phyloP scores from a whole-genome alignment of 441 rosid species.

The Populus hybrid region DNA sequence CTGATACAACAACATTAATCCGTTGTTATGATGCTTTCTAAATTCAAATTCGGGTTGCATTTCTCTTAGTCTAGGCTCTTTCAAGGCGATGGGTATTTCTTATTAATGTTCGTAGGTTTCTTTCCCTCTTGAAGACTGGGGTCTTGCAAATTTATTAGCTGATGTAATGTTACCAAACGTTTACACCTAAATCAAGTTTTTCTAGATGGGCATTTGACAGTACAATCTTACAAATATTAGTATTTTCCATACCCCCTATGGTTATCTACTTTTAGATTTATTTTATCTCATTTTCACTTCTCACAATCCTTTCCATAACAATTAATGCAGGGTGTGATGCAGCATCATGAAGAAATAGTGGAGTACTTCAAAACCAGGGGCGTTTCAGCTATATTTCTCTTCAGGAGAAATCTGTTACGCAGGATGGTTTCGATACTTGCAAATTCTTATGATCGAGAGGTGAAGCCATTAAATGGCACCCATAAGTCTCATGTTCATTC shows the following conservation, averaged over 20 bases:
- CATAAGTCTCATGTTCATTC: constrained; percentile 98
- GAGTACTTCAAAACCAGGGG: constrained; percentile 82
- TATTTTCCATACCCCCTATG: neutral
- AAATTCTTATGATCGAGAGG: constrained; percentile 75
- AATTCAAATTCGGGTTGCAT: too few species aligned
- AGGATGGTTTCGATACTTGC: constrained; percentile 88
- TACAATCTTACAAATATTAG: neutral
- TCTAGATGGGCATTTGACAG: neutral
- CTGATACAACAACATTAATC: too few species aligned
- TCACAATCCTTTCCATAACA: neutral
- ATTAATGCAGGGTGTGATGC: constrained; percentile 71
- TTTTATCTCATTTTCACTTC: neutral
- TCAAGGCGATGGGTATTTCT: too few species aligned
- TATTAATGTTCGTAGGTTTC: too few species aligned
- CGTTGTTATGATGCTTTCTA: too few species aligned
- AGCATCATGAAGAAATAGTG: constrained; percentile 69
- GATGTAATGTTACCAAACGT: neutral
- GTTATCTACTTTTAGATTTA: neutral
- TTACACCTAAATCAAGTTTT: neutral
- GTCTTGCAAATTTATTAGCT: neutral
- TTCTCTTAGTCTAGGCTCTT: too few species aligned
- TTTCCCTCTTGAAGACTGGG: too few species aligned
- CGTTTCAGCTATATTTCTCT: constrained; percentile 81
- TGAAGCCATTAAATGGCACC: constrained; percentile 71
- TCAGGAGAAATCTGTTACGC: constrained; percentile 84